Base-by-base conservation (phyloP, 1,284 basidiomycete species). In the Pyrrhoderma lamaoense region DNA sequence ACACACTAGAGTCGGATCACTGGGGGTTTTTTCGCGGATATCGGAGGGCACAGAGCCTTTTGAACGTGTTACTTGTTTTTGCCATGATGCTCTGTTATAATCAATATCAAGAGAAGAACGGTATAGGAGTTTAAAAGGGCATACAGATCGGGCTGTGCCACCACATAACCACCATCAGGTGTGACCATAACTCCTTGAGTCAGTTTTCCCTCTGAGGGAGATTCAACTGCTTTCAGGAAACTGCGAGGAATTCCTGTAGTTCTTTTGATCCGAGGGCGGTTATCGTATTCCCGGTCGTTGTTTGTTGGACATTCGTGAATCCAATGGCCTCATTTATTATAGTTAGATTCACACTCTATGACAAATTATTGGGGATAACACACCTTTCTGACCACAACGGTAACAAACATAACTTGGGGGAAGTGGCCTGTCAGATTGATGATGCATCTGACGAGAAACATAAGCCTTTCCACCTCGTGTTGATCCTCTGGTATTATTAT, bases 241-340 rank as follows among this genome's bases (percentile, higher is more conserved):
- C 90, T 95, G 58, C 94, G 83, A 8, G 96, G 96, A 56, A 96
- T 96, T 70, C 96, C 96, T 3, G 96, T 99, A 2, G 96, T 98
- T 49, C 96, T 82, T 65, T 98, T 98, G 66, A 98, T 94, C 25
- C 94, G 85, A 48, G 95, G 95, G 54, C 89, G 77, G 61, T 98
- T 90, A 67, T 96, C 92, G 59, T 85, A 96, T 34, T 94, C 91
- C 35, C 90, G 86, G 65, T 99, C 92, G 60, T 90, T 93, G 65
- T 98, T 98, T 2, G 93, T 96, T 0, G 96, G 96, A 64, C 96
- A 99, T 59, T 96, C 92, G 66, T 99, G 95, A 59, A 99, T 99
- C 96, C 96, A 99, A 64, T 99, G 96, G 25, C 93, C 92, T 94
- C 67, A 25, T 27, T 25, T 3, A 42, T 2, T 19, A 35, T 1